These are phyloP conservation scores for Saccharomycodes ludwigii DNA, from an alignment of 805 yeast species.

Conservation along the genomic window DNA sequence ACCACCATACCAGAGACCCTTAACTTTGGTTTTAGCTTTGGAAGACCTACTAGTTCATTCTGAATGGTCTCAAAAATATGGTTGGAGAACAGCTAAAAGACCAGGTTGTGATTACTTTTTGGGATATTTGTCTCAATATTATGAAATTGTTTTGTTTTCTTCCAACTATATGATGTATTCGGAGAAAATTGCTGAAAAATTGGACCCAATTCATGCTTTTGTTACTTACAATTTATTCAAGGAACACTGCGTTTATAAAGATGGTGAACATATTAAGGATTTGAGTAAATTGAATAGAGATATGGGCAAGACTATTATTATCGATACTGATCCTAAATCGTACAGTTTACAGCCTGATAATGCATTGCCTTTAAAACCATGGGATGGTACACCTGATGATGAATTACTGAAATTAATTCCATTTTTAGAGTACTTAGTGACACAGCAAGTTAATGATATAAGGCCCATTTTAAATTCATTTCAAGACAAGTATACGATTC, in stretches of 20 bases:
- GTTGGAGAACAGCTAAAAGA: slow-evolving; percentile 98
- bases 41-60: slow-evolving; percentile 88
- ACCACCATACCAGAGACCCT: slow-evolving; percentile 83
- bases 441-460: slow-evolving; percentile 74
- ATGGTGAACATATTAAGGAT: slow-evolving; percentile 85
- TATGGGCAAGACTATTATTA: slow-evolving; percentile 59
- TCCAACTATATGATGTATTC: slow-evolving; percentile 77
- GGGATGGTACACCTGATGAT: slow-evolving; percentile 85
- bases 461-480: slow-evolving; percentile 77
- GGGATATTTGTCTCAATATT: slow-evolving; percentile 88
- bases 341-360: slow-evolving; percentile 84
- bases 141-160: slow-evolving; percentile 87
- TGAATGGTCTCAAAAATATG: slow-evolving; percentile 81
- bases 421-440: slow-evolving; percentile 86
- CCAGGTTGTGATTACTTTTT: slow-evolving; percentile 96
- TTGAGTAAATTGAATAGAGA: slow-evolving; percentile 85
- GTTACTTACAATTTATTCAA: slow-evolving; percentile 78
- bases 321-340: slow-evolving; percentile 67
- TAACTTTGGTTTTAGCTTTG: slow-evolving; percentile 77
- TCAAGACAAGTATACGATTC: slow-evolving; percentile 49
- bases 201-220: slow-evolving; percentile 88
- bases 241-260: slow-evolving; percentile 77
- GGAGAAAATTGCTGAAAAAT: slow-evolving; percentile 71
- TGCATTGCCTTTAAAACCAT: slow-evolving; percentile 71
- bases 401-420: slow-evolving; percentile 73